Evolutionary conservation across 1,284 basidiomycete species (phyloP), one percentile per base, ranked within the genome.

Genomic region (Fomitopsis schrenkii): DNA sequence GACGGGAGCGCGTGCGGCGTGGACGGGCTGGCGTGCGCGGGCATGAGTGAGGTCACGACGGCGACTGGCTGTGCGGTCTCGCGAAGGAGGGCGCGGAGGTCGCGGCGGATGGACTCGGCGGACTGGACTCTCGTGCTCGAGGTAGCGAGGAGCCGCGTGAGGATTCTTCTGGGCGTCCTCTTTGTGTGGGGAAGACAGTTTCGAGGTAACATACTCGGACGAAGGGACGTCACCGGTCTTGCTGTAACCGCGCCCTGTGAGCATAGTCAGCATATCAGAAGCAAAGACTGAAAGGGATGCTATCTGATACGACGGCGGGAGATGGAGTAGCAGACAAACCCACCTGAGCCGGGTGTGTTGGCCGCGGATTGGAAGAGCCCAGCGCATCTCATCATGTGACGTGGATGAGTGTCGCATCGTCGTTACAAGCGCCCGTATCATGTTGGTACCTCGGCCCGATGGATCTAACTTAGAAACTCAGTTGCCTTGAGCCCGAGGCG

Each of bases 1-100:
- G 62, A 22, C 35, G 19, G 33, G 50, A 22, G 36, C 54, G 10
- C 54, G 17, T 5, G 46, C 45, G 45, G 28, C 14, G 48, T 19
- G 40, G 38, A 30, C 30, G 48, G 4, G 36, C 14, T 26, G 38
- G 57, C 40, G 58, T 33, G 17, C 9, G 59, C 62, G 28, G 74
- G 75, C 74, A 76, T 76, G 63, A 73, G 69, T n/a, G 75, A 73
- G 60, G 68, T 76, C 46, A 79, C 73, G 50, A 79, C 74, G 1
- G 77, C 77, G 40, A 79, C 77, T 12, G 77, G 76, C 61, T 79
- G 77, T 0, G 77, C 77, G n/a, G 74, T 75, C 42, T 76, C 72
- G 40, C 77, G 75, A 30, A 79, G 72, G 17, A 79, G 70, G 1
- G 66, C 62, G 35, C 75, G 75, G 9, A 76, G 70, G 50, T 71